Base-by-base conservation (phyloP, 2,329 filamentous ascomycete species). In the Penicillium fuscoglaucum region DNA sequence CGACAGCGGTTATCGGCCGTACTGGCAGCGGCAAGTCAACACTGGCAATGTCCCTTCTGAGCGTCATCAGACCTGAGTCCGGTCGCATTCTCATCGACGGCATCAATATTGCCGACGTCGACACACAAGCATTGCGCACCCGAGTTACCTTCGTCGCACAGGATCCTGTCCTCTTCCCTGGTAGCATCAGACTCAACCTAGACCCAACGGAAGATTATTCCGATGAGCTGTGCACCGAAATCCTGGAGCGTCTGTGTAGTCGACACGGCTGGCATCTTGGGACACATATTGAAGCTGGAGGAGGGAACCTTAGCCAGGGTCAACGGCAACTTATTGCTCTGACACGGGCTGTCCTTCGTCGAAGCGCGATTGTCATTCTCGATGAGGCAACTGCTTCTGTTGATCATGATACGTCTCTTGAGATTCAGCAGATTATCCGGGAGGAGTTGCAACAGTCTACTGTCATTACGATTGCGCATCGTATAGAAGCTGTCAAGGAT, bases 11-110 rank as follows among this genome's bases (percentile, higher is more conserved):
- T 21, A 89, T 93, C 12, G 91, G 91, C 2, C 85, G 91, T 10
- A 96, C 91, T 0, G 76, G 90, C 0, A 91, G 89, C 5, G 91
- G 91, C 4, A 96, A 96, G 74, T 91, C 88, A 51, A 96, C 91
- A 0, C 82, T 93, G 1, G 85, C 86, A 0, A 74, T 88, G 1
- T 79, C 83, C 0, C 75, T 89, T 1, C 80, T 89, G 0, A 84
- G 81, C 4, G 85, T 82, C 12, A 70, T 86, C 15, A 68, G 79
- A 0, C 83, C 85, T 0, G 78, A 81, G 40, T 75, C 72, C 2
- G 87, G 87, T 5, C 75, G 74, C 3, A 87, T 89, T 44, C 64
- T 82, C 4, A 81, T 89, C 52, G 87, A 88, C 64, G 79, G 78
- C 24, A 78, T 88, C 17, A 83, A 89, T 61, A 82, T 88, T 35